A percentile compares a stretch with the other conserved stretches of the same genome.
These are phyloP conservation scores for Corchorus olitorius DNA, from an alignment of 345 rosid species.

Conservation along the genomic window DNA sequence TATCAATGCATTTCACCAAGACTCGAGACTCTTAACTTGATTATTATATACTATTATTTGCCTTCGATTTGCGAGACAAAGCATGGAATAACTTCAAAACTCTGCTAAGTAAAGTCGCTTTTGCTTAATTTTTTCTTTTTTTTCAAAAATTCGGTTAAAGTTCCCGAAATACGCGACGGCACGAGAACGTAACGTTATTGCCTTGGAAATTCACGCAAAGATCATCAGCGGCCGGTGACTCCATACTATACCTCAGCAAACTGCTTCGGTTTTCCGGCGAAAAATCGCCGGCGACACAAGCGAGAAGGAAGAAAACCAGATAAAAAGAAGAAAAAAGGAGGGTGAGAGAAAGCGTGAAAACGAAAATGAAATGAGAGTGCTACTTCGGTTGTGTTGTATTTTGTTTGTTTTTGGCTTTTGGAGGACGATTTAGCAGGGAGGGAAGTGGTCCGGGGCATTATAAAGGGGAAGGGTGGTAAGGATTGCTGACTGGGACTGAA, in stretches of 20 bases:
- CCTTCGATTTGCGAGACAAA: constrained; percentile 45
- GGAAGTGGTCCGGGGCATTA: constrained; percentile 12
- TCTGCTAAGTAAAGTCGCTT: constrained; percentile 49
- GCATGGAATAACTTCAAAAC: constrained; percentile 68
- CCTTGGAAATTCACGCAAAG: constrained; percentile 19
- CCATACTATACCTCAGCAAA: constrained; percentile 15
- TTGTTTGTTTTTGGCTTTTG: background rate
- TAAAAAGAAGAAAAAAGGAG: background rate
- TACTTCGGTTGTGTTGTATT: background rate
- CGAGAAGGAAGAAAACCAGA: background rate
- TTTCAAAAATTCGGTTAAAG: constrained; percentile 37
- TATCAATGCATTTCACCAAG: constrained; percentile 28
- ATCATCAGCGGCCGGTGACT: constrained; percentile 24
- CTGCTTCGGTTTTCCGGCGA: constrained; percentile 14
- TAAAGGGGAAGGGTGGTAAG: background rate
- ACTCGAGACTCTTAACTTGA: constrained; percentile 33
- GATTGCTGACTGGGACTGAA: background rate
- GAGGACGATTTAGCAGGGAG: background rate
- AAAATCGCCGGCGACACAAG: constrained; percentile 10
- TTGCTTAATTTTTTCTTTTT: constrained; percentile 17
- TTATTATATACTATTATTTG: constrained; percentile 29
- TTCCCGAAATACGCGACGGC: constrained; percentile 52
- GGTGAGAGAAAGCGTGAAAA: constrained; percentile 1
- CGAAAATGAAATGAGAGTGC: constrained; percentile 6
- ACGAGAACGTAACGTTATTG: constrained; percentile 38